Base-by-base conservation (phyloP, 192 early-diverging fungal genomes). In the Entophlyctis luteolus region DNA sequence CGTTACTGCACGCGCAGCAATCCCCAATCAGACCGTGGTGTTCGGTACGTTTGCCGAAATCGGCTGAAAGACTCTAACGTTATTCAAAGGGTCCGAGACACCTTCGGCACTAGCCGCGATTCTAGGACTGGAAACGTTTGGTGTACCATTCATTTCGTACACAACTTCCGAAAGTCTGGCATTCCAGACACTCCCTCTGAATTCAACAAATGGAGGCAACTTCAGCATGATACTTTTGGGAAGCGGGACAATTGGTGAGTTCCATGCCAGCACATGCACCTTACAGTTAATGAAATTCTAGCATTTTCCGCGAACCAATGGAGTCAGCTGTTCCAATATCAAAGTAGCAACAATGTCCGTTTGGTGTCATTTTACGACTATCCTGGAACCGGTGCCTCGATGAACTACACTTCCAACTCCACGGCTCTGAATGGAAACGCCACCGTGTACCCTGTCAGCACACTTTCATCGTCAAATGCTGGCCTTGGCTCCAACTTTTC, bases 321-420 rank as follows among this genome's bases (percentile, higher is more conserved):
- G 35, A 29, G 20, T n/a, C 38, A 62, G 59, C 16, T 62, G n/a
- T 28, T 6, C 49, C 42, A 36, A 18, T 62, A 62, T 48, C 59
- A 62, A 45, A 25, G 38, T 23, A 48, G 5, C 12, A 46, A 62
- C 25, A 48, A 28, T 10, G 59, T 62, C 38, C 35, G 59, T 34
- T 4, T 62, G 42, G 59, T 48, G 18, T 18, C 38, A 4, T 25
- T 62, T 18, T 25, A 62, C 49, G 59, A 62, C 28, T 4, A 12
- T 28, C 59, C 59, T 22, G 50, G 50, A 8, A 28, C 10, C 14
- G 50, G 50, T 6, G 6, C 25, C 6, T 52, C 50, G 14, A 8
- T 8, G 6, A 23, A 23, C 10, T 28, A 22, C 25, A 28, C 25
- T 8, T 18, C 50, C 12, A 8, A 6, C 6, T 10, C 50, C 6